A percentile compares a stretch with the other conserved stretches of the same genome.
phyloP scores from a whole-genome alignment of 2,329 filamentous ascomycete genomes.

The Thielaviopsis cerberus region DNA sequence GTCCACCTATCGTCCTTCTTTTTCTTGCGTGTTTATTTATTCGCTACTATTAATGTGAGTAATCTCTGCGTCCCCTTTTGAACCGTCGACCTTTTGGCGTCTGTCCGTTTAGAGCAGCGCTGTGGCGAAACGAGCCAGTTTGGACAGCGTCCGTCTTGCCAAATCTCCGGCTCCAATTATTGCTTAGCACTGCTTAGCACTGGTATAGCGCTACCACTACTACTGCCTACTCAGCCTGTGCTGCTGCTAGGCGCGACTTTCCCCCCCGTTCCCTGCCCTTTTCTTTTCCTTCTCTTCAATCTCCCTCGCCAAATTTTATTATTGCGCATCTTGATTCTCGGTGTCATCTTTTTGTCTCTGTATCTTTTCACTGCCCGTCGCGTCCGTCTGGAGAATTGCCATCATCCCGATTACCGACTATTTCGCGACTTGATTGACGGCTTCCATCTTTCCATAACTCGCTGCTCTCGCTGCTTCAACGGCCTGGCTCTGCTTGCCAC shows the following conservation, averaged over 20 bases:
- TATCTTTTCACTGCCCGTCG: not conserved
- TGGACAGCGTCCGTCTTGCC: too few relatives aligned
- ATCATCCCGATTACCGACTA: too few relatives aligned
- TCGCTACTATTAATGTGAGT: not conserved
- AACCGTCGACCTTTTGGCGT: too few relatives aligned
- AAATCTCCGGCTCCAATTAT: too few relatives aligned
- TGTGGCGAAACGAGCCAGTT: not conserved
- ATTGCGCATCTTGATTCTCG: not conserved
- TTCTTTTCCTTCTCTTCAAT: conserved; percentile 8
- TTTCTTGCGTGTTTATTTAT: not conserved
- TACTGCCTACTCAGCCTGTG: too few relatives aligned
- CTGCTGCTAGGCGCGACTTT: too few relatives aligned
- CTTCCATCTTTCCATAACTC: too few relatives aligned
- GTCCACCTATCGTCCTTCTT: not conserved
- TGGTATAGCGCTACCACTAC: too few relatives aligned
- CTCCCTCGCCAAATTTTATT: not conserved
- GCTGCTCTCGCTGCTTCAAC: too few relatives aligned
- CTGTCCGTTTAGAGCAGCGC: not conserved
- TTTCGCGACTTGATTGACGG: too few relatives aligned
- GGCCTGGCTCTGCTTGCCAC: not conserved
- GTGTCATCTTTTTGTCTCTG: not conserved
- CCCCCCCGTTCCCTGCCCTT: not conserved
- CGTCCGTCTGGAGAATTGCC: not conserved
- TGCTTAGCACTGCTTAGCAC: too few relatives aligned
- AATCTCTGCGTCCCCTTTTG: too few relatives aligned